Evolutionary conservation across 768 basidiomycete species (phyloP).

Genomic region (Cystobasidium ongulense): DNA sequence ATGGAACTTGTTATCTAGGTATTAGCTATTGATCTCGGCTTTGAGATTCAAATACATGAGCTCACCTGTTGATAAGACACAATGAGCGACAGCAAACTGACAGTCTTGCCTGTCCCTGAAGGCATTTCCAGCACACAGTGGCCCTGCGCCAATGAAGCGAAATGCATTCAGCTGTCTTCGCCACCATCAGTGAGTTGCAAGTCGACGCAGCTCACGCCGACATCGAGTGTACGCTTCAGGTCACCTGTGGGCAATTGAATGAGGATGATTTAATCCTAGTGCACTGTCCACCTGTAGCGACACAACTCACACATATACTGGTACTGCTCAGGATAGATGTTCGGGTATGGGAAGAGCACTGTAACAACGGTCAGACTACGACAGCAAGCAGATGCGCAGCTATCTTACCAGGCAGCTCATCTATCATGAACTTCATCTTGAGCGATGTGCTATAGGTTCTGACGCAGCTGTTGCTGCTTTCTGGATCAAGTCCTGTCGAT

Average conservation of each 20-base stretch:
- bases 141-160: constrained; percentile 53
- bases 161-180: background rate
- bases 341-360: constrained; percentile 81
- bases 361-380: background rate
- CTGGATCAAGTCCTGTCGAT: background rate
- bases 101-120: constrained; percentile 97
- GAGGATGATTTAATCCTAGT: background rate
- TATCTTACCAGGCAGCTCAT: constrained; percentile 61
- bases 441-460: background rate
- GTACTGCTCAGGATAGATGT: constrained; percentile 91
- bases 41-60: background rate
- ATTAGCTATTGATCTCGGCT: background rate
- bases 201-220: constrained; percentile 55
- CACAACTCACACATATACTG: constrained; percentile 71
- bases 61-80: constrained; percentile 92
- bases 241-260: constrained; percentile 51
- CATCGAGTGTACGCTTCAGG: constrained; percentile 90
- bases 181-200: background rate
- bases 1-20: constrained; percentile 62
- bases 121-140: constrained; percentile 99
- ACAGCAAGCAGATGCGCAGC: background rate
- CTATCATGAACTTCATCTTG: constrained; percentile 72
- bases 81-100: constrained; percentile 86
- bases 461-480: background rate
- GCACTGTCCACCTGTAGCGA: background rate